A percentile compares a stretch with the other conserved stretches of the same genome.
These are phyloP conservation scores for Mycena metata DNA, from an alignment of 768 basidiomycete species.

Conservation along the genomic window DNA sequence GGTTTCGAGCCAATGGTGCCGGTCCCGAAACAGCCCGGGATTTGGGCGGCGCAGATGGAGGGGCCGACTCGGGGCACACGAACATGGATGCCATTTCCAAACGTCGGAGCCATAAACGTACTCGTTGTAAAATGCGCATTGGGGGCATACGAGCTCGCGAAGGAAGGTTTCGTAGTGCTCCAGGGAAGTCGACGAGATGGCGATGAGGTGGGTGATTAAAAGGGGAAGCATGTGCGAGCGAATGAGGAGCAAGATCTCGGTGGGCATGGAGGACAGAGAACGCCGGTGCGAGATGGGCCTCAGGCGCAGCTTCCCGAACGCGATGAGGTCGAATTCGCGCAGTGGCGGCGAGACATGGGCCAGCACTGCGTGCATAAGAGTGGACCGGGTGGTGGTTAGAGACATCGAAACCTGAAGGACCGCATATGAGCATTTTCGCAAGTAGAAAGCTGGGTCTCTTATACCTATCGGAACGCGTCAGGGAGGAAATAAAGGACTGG, in stretches of 20 bases:
- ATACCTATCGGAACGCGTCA: conserved; percentile 15
- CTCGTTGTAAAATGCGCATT: conserved; percentile 53
- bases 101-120: conserved; percentile 54
- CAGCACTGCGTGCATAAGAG: conserved; percentile 67
- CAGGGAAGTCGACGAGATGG: conserved; percentile 58
- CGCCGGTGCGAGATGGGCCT: conserved; percentile 9
- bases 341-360: conserved; percentile 63
- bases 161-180: conserved; percentile 55
- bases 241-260: conserved; percentile 67
- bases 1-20: conserved; percentile 60
- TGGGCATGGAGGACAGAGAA: conserved; percentile 52
- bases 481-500: not conserved
- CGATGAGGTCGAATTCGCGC: conserved; percentile 56
- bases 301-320: conserved; percentile 39
- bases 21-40: conserved; percentile 53
- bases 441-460: not conserved
- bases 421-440: not conserved
- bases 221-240: conserved; percentile 60
- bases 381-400: conserved; percentile 55
- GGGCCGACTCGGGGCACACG: conserved; percentile 64
- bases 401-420: conserved; percentile 42
- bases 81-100: conserved; percentile 51
- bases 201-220: conserved; percentile 57
- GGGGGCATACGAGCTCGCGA: conserved; percentile 53
- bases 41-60: conserved; percentile 47